phyloP scores from a whole-genome alignment of 345 rosid species.

The Bretschneidera sinensis region DNA sequence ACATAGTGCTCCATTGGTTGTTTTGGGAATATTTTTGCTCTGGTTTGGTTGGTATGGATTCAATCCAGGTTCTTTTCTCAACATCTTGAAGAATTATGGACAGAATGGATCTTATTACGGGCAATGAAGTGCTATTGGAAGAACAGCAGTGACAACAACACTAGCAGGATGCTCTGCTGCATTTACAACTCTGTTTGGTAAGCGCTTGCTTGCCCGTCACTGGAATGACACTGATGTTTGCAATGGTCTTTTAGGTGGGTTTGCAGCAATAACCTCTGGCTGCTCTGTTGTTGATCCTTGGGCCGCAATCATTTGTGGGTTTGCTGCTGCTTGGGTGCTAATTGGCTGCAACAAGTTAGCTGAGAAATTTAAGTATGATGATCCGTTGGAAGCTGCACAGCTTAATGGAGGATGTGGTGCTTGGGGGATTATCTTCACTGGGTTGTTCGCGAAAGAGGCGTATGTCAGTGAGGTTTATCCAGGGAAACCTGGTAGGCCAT shows the following conservation, averaged over 20 bases:
- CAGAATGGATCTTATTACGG: constrained; percentile 27
- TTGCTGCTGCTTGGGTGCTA: constrained; percentile 37
- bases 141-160: constrained; percentile 44
- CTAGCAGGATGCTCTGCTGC: constrained; percentile 42
- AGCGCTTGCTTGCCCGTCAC: constrained; percentile 25
- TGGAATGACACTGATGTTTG: constrained; percentile 41
- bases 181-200: constrained; percentile 33
- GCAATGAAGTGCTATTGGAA: constrained; percentile 41
- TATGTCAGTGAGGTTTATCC: constrained; percentile 28
- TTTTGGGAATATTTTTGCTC: constrained; percentile 35
- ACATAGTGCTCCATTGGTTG: constrained; percentile 39
- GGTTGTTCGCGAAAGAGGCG: constrained; percentile 25
- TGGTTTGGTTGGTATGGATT: constrained; percentile 49
- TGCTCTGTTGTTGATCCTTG: constrained; percentile 40
- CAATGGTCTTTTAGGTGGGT: constrained; percentile 41
- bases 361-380: constrained; percentile 26
- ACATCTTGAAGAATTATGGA: constrained; percentile 26
- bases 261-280: constrained; percentile 40
- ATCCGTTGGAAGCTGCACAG: constrained; percentile 45
- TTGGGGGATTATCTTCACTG: constrained; percentile 40
- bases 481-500: constrained; percentile 29
- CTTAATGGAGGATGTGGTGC: constrained; percentile 43
- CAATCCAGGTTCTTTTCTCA: constrained; percentile 42
- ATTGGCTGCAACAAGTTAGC: constrained; percentile 37
- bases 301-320: constrained; percentile 42